These are phyloP conservation scores for Mycena latifolia DNA, from an alignment of 768 basidiomycete species.

Conservation along the genomic window DNA sequence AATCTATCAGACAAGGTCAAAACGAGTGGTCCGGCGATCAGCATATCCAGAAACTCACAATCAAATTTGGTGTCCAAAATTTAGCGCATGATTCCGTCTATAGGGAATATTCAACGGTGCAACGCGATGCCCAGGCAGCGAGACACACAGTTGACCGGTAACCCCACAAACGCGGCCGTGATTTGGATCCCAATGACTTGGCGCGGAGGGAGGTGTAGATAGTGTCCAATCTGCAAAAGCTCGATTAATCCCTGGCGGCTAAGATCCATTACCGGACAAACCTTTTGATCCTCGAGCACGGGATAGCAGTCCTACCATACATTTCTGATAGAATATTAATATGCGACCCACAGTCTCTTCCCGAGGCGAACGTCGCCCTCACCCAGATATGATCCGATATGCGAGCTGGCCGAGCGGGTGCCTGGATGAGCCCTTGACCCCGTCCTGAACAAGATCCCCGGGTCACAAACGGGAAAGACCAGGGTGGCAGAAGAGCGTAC, in stretches of 20 bases:
- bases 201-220: background rate
- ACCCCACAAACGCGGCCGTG: background rate
- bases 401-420: slow-evolving; percentile 13
- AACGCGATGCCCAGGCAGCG: too few relatives aligned
- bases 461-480: too few relatives aligned
- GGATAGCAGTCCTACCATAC: slow-evolving; percentile 11
- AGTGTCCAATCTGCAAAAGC: slow-evolving; percentile 4
- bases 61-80: slow-evolving; percentile 2
- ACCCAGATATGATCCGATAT: slow-evolving; percentile 5
- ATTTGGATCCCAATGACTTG: background rate
- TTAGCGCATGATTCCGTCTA: slow-evolving; percentile 8
- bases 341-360: background rate
- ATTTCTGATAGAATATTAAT: background rate
- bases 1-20: background rate
- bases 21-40: too few relatives aligned
- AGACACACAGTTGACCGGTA: background rate
- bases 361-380: background rate
- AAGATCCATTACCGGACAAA: background rate
- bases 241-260: too few relatives aligned
- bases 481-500: background rate
- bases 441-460: background rate
- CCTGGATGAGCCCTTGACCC: background rate
- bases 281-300: slow-evolving; percentile 12
- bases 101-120: too few relatives aligned
- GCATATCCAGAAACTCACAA: background rate